phyloP scores from a whole-genome alignment of 805 yeast species.

The Spathaspora girioi region DNA sequence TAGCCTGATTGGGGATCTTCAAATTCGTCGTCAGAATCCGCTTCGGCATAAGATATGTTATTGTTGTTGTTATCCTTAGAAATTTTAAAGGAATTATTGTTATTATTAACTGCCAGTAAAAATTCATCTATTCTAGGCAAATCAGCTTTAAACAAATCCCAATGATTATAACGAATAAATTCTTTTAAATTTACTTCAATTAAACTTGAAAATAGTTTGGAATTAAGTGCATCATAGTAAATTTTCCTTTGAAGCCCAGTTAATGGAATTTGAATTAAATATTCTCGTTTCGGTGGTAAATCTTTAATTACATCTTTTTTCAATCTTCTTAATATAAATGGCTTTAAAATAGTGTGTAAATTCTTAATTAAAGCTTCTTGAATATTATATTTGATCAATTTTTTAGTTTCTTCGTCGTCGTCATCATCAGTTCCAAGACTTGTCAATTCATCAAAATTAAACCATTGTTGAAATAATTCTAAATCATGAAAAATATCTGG shows the following conservation, averaged over 20 bases:
- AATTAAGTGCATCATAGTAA: conserved; percentile 50
- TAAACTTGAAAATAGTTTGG: conserved; percentile 42
- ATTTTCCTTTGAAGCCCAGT: conserved; percentile 61
- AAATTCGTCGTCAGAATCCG: conserved; percentile 30
- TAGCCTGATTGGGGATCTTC: conserved; percentile 6
- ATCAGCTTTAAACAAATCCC: conserved; percentile 18
- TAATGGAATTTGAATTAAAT: conserved; percentile 69
- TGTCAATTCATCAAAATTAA: conserved; percentile 68
- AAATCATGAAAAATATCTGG: conserved; percentile 93
- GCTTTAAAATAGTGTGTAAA: conserved; percentile 83
- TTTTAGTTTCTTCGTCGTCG: conserved; percentile 41
- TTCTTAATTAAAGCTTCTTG: conserved; percentile 59
- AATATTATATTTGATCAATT: conserved; percentile 53
- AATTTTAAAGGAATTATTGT: conserved; percentile 6
- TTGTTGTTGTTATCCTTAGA: not conserved
- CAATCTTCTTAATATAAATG: conserved; percentile 79
- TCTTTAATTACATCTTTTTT: conserved; percentile 67
- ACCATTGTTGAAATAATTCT: conserved; percentile 90
- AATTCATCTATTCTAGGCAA: conserved; percentile 34
- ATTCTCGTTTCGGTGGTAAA: conserved; percentile 89
- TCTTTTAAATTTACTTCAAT: conserved; percentile 48
- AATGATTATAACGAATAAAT: conserved; percentile 42
- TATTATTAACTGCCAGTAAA: conserved; percentile 33
- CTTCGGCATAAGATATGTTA: conserved; percentile 13
- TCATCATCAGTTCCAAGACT: conserved; percentile 23